Conservation (phyloP, 2,329 filamentous ascomycete genomes). For the Sporothrix brunneoviolacea region DNA sequence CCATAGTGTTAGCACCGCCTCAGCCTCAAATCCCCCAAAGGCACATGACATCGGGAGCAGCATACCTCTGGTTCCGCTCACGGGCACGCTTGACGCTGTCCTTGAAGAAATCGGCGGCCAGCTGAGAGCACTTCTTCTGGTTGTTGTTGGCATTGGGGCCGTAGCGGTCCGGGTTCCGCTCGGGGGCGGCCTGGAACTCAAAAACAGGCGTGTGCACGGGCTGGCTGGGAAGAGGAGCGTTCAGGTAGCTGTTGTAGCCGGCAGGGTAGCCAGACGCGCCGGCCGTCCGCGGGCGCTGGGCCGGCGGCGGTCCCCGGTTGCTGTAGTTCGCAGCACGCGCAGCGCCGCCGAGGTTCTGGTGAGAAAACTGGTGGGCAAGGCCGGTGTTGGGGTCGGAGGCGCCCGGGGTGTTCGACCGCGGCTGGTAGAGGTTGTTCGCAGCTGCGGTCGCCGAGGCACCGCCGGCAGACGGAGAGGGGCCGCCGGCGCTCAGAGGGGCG, state of each 20-base stretch:
- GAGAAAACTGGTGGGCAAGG: constrained; percentile 90
- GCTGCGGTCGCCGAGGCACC: constrained; percentile 1
- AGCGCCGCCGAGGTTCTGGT: constrained; percentile 80
- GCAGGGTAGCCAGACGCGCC: constrained; percentile 59
- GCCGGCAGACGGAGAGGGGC: not conserved
- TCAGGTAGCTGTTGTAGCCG: constrained; percentile 60
- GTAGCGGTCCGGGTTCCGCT: constrained; percentile 79
- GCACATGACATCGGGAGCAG: no score
- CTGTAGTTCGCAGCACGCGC: constrained; percentile 65
- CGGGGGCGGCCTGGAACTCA: constrained; percentile 72
- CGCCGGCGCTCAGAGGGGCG: constrained; percentile 19
- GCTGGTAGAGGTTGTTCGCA: constrained; percentile 36
- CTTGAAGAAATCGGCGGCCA: constrained; percentile 91
- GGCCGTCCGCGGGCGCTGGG: constrained; percentile 76
- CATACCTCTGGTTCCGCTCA: constrained; percentile 85
- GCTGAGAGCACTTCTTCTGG: constrained; percentile 61
- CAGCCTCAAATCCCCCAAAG: no score
- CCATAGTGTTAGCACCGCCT: not conserved
- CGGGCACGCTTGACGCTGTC: constrained; percentile 94
- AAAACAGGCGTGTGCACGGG: constrained; percentile 50
- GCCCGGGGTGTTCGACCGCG: constrained; percentile 50
- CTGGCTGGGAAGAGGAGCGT: constrained; percentile 59
- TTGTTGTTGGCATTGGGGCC: constrained; percentile 59
- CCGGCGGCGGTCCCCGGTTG: constrained; percentile 60
- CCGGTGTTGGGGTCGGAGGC: constrained; percentile 74